Percentiles rank a stretch among this genome's conserved stretches.
Conservation (phyloP, 106 monocot genomes). For the Hemerocallis citrina region DNA sequence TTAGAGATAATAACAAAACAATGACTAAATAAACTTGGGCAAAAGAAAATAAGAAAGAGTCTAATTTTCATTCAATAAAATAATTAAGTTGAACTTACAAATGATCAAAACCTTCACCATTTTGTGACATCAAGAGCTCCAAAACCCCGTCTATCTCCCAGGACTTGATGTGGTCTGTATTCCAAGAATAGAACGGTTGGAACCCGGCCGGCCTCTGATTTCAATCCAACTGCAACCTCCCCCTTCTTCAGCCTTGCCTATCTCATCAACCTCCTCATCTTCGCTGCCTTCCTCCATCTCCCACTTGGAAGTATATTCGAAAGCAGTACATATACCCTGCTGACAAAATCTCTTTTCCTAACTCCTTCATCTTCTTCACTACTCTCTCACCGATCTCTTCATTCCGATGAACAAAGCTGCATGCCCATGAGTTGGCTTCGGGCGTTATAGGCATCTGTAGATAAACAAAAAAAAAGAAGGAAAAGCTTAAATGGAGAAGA, state of each 20-base stretch:
- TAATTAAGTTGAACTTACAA: no score
- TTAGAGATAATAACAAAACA: no score
- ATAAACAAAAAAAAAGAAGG: no score
- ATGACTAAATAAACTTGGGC: no score
- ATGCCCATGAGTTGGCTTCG: slow-evolving; percentile 36
- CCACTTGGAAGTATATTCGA: slow-evolving; percentile 28
- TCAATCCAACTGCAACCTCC: slow-evolving; percentile 42
- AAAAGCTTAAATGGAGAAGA: no score
- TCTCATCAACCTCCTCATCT: no score
- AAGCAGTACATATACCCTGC: slow-evolving; percentile 32
- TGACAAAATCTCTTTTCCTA: slow-evolving; percentile 24
- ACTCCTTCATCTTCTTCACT: slow-evolving; percentile 18
- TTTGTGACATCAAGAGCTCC: slow-evolving; percentile 29
- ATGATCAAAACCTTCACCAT: no score
- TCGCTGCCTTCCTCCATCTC: slow-evolving; percentile 39
- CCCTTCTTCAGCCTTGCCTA: slow-evolving; percentile 22
- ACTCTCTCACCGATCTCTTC: slow-evolving; percentile 32
- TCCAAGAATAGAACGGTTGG: slow-evolving; percentile 34
- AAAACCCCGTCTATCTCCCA: slow-evolving; percentile 28
- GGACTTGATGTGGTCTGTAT: slow-evolving; percentile 15
- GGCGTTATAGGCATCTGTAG: slow-evolving; percentile 25
- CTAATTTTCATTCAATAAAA: no score
- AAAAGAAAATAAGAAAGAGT: no score
- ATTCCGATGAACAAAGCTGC: slow-evolving; percentile 17
- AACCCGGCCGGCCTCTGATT: slow-evolving; percentile 20